These are phyloP conservation scores for Cyberlindnera maritima DNA, from an alignment of 805 yeast genomes.

Conservation along the genomic window DNA sequence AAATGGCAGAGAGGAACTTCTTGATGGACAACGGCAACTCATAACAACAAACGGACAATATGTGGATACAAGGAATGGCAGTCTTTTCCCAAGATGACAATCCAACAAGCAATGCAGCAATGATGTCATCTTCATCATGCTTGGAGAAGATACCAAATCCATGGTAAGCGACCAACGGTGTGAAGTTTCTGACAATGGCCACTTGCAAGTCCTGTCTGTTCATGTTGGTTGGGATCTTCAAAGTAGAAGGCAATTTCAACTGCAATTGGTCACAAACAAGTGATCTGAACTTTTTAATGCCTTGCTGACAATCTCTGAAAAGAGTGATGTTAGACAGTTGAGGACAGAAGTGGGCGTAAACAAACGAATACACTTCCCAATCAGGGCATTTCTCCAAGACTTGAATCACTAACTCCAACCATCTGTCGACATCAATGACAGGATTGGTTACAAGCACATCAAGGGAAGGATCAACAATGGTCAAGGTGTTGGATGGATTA, in stretches of 20 bases:
- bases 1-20: constrained; percentile 62
- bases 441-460: constrained; percentile 18
- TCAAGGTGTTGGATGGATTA: constrained; percentile 33
- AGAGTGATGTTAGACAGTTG: constrained; percentile 60
- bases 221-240: constrained; percentile 42
- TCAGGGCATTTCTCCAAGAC: constrained; percentile 51
- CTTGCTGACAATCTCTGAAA: constrained; percentile 40
- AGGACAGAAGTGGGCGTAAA: constrained; percentile 66
- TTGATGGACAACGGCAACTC: constrained; percentile 75
- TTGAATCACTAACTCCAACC: constrained; percentile 50
- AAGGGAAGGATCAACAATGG: constrained; percentile 23
- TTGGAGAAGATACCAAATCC: constrained; percentile 41
- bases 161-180: constrained; percentile 62
- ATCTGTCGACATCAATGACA: constrained; percentile 42
- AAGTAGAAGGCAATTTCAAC: constrained; percentile 42
- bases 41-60: constrained; percentile 73
- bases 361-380: constrained; percentile 71
- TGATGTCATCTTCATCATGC: constrained; percentile 59
- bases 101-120: constrained; percentile 57
- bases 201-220: constrained; percentile 64
- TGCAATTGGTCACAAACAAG: constrained; percentile 60
- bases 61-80: constrained; percentile 74
- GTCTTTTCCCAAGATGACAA: constrained; percentile 76
- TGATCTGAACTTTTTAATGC: constrained; percentile 40
- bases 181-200: constrained; percentile 57